Base-by-base conservation (phyloP, 2,329 filamentous ascomycete genomes). In the Macrophomina phaseolina region DNA sequence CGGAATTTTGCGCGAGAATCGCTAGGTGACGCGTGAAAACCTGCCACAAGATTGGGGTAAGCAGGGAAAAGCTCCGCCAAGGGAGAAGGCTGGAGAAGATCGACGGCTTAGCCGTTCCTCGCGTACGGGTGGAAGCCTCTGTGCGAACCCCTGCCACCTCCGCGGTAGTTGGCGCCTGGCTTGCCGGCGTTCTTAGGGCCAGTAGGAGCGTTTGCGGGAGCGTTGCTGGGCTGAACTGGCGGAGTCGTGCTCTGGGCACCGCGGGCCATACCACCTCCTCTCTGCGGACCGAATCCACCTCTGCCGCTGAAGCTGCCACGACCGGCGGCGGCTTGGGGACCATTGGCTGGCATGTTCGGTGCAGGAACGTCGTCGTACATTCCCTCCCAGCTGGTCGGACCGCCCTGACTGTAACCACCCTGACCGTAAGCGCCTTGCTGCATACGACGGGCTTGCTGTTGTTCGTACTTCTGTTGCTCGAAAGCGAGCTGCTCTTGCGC, bases 321-420 rank as follows among this genome's bases (percentile, higher is more conserved):
- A 69, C 81, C 80, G 67, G 80, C 78, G 61, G 84, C 83, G 55
- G 82, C 85, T 16, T 81, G 82, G 70, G 83, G 82, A 1, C 55
- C 64, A 66, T 79, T 58, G 8, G 52, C 79, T 72, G 81, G 83
- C 71, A 89, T 86, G 72, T 90, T 89, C 5, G 92, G 92, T 76
- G 94, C 92, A 16, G 93, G 94, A 1, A 94, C 92, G 77, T 97
- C 94, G 76, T 98, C 94, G 78, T 97, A 98, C 93, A 97, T 97
- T 74, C 94, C 94, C 78, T 98, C 94, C 93, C 94, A 97, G 48
- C 90, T 94, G 30, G 91, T 92, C n/a, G 91, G 90, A 16, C 88
- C 89, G 52, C 87, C 88, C 66, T 82, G 82, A 45, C 81, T 85
- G 77, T 76, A 79, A 32, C 79, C 79, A 66, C 73, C 75, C 52